Evolutionary conservation across 345 rosid genomes (phyloP), one percentile per base, ranked within the genome.

Genomic region (Eucalyptus tenuipes): DNA sequence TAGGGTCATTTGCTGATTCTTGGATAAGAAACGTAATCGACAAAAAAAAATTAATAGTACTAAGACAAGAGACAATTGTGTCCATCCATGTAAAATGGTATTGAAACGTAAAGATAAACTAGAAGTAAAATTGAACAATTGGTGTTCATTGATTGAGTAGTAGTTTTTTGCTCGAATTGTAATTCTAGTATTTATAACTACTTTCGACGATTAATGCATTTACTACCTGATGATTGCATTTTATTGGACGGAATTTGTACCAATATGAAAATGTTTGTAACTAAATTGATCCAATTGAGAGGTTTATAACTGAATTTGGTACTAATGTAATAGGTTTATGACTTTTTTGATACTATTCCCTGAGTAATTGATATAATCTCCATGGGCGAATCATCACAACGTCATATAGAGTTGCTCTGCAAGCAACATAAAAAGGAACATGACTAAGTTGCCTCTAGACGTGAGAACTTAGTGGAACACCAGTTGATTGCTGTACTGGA

Each of bases 221-320:
- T 12, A 25, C 64, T 14, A 57, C 14, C 0, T 1, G 1, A 5
- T 57, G 7, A 57, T 57, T 25, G 2, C 2, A 52, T 52, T 50
- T 52, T 52, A 18, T 52, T 52, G 24, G 24, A 52, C 4, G 1
- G 0, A 52, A 18, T 18, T 52, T 18, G 55, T 52, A 52, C 0
- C 4, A 3, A 52, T 52, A 52, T 18, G 0, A 52, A 52, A 52
- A 7, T 52, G 0, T 52, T 52, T 52, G 0, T 1, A 52, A 18
- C 2, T 52, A 18, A 52, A 52, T 18, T 18, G 4, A 52, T 52
- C 0, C 0, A 52, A 52, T 52, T 52, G 1, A 52, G 4, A 18
- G 1, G 4, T 52, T 18, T 52, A 3, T 0, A 0, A 52, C 1
- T 18, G 0, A 52, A 52, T 7, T 17, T 52, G 10, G 0, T 7